Evolutionary conservation across 2,329 filamentous ascomycete genomes (phyloP).

Genomic region (Blumeria graminis): DNA sequence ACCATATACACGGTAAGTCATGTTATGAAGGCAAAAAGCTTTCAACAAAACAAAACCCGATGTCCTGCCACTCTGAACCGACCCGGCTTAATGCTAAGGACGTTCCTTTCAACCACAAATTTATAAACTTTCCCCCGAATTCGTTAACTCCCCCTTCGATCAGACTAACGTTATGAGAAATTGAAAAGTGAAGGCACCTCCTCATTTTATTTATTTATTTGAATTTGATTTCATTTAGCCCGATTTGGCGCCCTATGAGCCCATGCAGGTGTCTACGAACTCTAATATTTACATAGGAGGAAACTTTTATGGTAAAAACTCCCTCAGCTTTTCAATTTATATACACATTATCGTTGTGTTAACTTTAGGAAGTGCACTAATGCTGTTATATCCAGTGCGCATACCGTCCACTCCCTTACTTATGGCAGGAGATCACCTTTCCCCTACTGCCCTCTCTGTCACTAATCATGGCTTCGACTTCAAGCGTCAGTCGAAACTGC

Average conservation of each 20-base stretch:
- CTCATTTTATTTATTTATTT: too few species aligned
- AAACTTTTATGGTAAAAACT: not conserved
- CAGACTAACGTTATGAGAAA: too few species aligned
- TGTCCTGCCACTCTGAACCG: too few species aligned
- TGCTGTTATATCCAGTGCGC: not conserved
- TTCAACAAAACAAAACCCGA: too few species aligned
- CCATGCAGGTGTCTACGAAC: not conserved
- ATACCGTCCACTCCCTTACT: not conserved
- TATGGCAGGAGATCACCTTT: not conserved
- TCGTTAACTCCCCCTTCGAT: too few species aligned
- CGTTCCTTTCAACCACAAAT: too few species aligned
- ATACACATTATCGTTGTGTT: not conserved
- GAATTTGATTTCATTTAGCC: not conserved
- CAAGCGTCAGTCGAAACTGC: not conserved
- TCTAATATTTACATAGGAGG: not conserved
- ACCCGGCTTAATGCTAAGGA: too few species aligned
- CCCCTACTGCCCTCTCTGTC: not conserved
- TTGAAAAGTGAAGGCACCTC: too few species aligned
- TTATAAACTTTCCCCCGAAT: too few species aligned
- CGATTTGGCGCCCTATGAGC: not conserved
- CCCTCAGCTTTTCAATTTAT: not conserved
- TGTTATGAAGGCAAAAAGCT: too few species aligned
- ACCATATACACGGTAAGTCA: too few species aligned
- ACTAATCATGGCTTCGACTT: not conserved
- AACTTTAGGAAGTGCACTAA: not conserved